Evolutionary conservation across 2,329 filamentous ascomycete species (phyloP), one percentile per base, ranked within the genome.

Genomic region (Neodidymelliopsis sp.): DNA sequence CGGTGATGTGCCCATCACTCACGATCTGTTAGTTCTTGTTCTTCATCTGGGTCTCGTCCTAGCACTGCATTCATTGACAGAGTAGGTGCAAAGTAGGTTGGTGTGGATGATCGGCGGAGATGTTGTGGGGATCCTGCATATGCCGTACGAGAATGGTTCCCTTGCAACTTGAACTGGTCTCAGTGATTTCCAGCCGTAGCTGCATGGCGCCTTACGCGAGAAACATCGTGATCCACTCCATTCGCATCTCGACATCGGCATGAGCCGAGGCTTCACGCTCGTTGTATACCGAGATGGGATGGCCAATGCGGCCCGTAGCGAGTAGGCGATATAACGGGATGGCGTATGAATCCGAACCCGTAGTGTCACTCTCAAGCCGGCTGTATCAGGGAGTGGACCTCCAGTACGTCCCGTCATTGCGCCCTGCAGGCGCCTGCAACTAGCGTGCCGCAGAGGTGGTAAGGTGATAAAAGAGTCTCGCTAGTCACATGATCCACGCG

Each of bases 401-500:
- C 55, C 55, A 62, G 36, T 52, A 20, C 49, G 35, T 53, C 49
- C 57, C 54, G 46, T 45, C 45, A 42, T 24, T 55, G 42, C 55
- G 49, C 46, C 48, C 43, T 58, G 56, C 49, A 55, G 53, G 53
- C 55, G 43, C 61, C 51, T 57, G 49, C 56, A 41, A 39, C 42
- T 56, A 49, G 52, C 37, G 52, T 59, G 37, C 56, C 53, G 55
- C 37, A 29, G 40, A 23, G 20, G 49, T 50, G 54, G 53, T 45
- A 55, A 44, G 48, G 51, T 56, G 48, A 56, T 59, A 63, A 49
- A 55, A 55, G 47, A 20, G 44, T 46, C 46, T 45, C 18, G 34
- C 51, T 20, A n/a, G 46, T 67, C 63, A 66, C 61, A 61, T 67
- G 59, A 63, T 53, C 34, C 24, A 33, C 38, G 37, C 37, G 49